Evolutionary conservation across 1,284 basidiomycete species (phyloP).

Genomic region (Trametes pubescens): DNA sequence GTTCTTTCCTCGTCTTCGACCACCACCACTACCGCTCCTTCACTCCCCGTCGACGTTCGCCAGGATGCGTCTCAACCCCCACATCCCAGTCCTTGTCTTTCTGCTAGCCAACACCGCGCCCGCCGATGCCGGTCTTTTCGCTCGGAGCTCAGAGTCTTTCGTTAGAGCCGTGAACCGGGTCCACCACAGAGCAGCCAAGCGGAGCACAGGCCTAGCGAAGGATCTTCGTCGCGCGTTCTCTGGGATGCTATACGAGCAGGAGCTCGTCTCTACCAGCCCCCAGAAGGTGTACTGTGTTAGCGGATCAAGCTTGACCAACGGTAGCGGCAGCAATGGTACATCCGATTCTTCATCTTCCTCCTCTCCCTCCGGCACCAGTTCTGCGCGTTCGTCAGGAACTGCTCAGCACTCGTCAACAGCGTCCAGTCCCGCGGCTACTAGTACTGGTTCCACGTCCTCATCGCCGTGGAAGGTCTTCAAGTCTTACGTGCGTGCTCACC

Average conservation of each 20-base stretch:
- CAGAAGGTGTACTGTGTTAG: conserved; percentile 42
- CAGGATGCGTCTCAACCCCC: conserved; percentile 38
- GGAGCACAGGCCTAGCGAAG: conserved; percentile 66
- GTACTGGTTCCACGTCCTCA: conserved; percentile 25
- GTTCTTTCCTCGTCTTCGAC: conserved; percentile 13
- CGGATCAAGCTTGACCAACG: conserved; percentile 27
- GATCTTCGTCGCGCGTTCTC: conserved; percentile 73
- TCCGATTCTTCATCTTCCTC: conserved; percentile 18
- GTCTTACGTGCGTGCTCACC: conserved; percentile 36
- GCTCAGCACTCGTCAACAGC: conserved; percentile 33
- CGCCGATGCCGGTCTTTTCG: conserved; percentile 49
- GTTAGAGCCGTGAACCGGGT: conserved; percentile 41
- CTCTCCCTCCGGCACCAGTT: conserved; percentile 25
- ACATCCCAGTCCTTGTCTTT: conserved; percentile 36
- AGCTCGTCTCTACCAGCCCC: conserved; percentile 26
- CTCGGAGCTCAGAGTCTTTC: conserved; percentile 48
- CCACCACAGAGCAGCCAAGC: conserved; percentile 54
- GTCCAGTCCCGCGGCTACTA: conserved; percentile 21
- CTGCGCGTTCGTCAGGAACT: conserved; percentile 32
- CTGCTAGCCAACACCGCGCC: conserved; percentile 43
- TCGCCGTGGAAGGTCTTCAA: conserved; percentile 43
- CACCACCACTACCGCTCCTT: conserved; percentile 15
- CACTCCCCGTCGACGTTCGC: conserved; percentile 4
- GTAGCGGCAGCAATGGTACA: conserved; percentile 25
- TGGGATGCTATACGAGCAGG: conserved; percentile 45